These are phyloP conservation scores for Trichoderma breve DNA, from an alignment of 2,329 filamentous ascomycete species.

Conservation along the genomic window DNA sequence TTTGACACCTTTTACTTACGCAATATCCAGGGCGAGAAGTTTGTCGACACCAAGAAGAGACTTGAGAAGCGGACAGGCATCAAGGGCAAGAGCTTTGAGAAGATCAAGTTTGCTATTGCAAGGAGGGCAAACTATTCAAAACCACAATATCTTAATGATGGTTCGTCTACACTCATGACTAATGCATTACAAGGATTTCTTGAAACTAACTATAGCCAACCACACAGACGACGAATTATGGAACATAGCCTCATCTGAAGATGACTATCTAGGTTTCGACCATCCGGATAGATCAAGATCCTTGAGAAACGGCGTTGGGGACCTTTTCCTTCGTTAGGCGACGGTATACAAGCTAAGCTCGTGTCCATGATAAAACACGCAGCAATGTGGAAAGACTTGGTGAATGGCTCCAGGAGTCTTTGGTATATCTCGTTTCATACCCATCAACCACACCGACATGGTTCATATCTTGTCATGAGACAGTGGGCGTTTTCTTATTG, in stretches of 20 bases:
- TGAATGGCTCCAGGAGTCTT: constrained; percentile 15
- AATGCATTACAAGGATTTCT: background rate
- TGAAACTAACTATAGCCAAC: constrained; percentile 14
- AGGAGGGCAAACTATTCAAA: constrained; percentile 70
- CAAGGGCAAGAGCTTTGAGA: constrained; percentile 97
- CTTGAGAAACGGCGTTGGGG: constrained; percentile 58
- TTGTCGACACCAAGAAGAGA: constrained; percentile 91
- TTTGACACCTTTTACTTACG: constrained; percentile 17
- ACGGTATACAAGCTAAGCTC: background rate
- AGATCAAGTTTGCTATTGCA: constrained; percentile 92
- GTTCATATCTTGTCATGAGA: constrained; percentile 13
- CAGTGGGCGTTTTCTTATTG: constrained; percentile 18
- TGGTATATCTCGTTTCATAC: constrained; percentile 22
- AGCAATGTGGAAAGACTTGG: background rate
- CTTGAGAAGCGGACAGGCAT: constrained; percentile 88
- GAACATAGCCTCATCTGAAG: constrained; percentile 50
- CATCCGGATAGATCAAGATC: constrained; percentile 61
- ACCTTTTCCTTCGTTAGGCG: constrained; percentile 56
- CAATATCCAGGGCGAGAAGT: constrained; percentile 67
- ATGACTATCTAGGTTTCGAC: constrained; percentile 64
- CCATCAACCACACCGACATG: constrained; percentile 1
- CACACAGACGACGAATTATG: constrained; percentile 57
- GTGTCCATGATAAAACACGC: background rate
- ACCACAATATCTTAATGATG: constrained; percentile 81
- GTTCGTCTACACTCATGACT: constrained; percentile 44